Conservation (phyloP, 2,329 filamentous ascomycete genomes). For the Claviceps sp. region DNA sequence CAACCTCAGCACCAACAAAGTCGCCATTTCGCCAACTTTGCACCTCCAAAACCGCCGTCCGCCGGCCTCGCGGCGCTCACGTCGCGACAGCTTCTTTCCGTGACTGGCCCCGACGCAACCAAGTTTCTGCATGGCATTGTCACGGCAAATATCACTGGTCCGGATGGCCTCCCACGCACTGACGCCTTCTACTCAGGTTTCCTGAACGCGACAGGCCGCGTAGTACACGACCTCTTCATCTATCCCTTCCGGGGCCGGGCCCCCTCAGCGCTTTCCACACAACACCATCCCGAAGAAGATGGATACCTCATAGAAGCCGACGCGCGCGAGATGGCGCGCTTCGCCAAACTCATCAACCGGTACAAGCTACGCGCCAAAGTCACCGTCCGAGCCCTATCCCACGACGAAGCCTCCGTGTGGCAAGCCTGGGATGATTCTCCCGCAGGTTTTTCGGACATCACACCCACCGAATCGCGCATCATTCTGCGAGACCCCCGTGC, state of each 20-base stretch:
- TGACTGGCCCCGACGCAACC: conserved; percentile 66
- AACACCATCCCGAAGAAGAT: conserved; percentile 13
- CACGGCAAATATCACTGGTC: conserved; percentile 42
- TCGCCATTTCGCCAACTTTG: conserved; percentile 18
- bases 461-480: conserved; percentile 13
- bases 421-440: conserved; percentile 53
- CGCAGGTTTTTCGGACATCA: background rate
- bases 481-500: conserved; percentile 38
- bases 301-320: conserved; percentile 70
- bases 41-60: conserved; percentile 28
- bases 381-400: conserved; percentile 49
- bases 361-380: conserved; percentile 82
- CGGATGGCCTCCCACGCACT: conserved; percentile 20
- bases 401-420: conserved; percentile 56
- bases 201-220: conserved; percentile 69
- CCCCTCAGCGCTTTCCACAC: conserved; percentile 11
- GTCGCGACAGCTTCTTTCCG: conserved; percentile 65
- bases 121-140: conserved; percentile 82
- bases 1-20: conserved; percentile 11
- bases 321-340: conserved; percentile 42
- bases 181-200: conserved; percentile 69
- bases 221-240: conserved; percentile 82
- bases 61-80: conserved; percentile 43
- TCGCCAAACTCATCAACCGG: conserved; percentile 63
- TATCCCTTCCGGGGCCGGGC: conserved; percentile 43